Percentiles rank a stretch among this genome's conserved stretches.
Evolutionary conservation across 2,329 filamentous ascomycete species (phyloP).

Genomic region (Rhytidhysteron rufulum): DNA sequence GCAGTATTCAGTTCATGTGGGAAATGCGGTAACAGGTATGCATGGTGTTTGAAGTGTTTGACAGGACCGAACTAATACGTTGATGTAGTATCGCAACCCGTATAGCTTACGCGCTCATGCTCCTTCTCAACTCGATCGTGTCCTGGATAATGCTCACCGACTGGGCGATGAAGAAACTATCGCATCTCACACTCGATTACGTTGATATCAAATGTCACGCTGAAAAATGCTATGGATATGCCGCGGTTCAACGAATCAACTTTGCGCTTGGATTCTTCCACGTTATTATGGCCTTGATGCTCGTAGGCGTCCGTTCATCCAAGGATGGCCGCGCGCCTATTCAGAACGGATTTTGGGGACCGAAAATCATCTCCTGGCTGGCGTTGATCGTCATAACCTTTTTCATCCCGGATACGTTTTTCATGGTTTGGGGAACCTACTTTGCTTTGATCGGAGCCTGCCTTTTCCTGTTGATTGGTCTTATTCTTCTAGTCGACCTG

Average conservation of each 20-base stretch:
- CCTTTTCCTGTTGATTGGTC: slow-evolving; percentile 86
- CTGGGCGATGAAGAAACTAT: slow-evolving; percentile 94
- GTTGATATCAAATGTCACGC: slow-evolving; percentile 90
- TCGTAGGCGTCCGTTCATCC: slow-evolving; percentile 82
- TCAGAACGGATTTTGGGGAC: slow-evolving; percentile 99
- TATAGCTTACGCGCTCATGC: slow-evolving; percentile 91
- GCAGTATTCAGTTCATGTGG: slow-evolving; percentile 94
- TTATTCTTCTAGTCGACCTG: slow-evolving; percentile 89
- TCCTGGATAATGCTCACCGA: slow-evolving; percentile 99
- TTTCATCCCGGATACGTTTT: slow-evolving; percentile 92
- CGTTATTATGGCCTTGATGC: slow-evolving; percentile 74
- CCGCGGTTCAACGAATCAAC: slow-evolving; percentile 96
- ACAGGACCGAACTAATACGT: too few species aligned
- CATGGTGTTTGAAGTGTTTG: too few species aligned
- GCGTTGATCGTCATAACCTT: slow-evolving; percentile 85
- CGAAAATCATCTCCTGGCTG: slow-evolving; percentile 89
- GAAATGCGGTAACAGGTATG: slow-evolving; percentile 90
- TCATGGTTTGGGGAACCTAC: slow-evolving; percentile 94
- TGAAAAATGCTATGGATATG: slow-evolving; percentile 89
- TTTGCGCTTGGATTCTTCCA: slow-evolving; percentile 96
- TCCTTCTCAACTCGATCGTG: slow-evolving; percentile 92
- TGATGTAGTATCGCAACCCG: slow-evolving; percentile 93
- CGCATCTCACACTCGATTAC: slow-evolving; percentile 89
- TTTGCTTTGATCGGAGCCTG: slow-evolving; percentile 84
- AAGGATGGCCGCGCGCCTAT: slow-evolving; percentile 82